A percentile compares a stretch with the other conserved stretches of the same genome.
phyloP scores from a whole-genome alignment of 139 green algal genomes.

The Tetradesmus lagerheimii region DNA sequence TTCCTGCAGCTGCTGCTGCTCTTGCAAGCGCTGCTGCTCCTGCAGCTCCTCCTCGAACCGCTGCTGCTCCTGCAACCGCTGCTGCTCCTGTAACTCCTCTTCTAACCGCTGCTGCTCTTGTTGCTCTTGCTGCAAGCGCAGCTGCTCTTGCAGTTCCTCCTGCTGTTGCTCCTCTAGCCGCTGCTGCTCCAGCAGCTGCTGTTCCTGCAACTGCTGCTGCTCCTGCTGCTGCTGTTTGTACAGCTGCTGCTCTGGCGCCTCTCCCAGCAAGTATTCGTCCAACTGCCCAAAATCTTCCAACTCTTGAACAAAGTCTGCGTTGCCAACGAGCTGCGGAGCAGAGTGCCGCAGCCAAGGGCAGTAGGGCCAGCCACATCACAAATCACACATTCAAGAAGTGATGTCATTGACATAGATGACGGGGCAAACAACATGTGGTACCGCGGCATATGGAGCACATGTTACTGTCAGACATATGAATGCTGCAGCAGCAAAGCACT shows the following conservation, averaged over 20 bases:
- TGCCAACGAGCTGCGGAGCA: slow-evolving; percentile 48
- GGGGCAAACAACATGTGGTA: no score
- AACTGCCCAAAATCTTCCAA: slow-evolving; percentile 66
- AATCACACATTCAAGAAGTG: background rate
- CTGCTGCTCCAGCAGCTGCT: background rate
- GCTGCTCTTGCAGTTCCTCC: background rate
- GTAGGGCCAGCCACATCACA: background rate
- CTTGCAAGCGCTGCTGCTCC: background rate
- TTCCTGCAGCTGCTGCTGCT: background rate
- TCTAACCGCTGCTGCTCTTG: background rate
- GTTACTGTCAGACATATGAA: no score
- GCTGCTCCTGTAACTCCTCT: background rate
- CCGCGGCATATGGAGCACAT: no score
- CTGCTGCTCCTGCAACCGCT: background rate
- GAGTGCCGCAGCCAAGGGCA: background rate
- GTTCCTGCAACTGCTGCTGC: background rate
- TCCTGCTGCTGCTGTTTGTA: background rate
- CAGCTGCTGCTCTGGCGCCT: background rate
- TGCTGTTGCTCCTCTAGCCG: background rate
- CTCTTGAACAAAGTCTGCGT: slow-evolving; percentile 54
- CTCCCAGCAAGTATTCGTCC: background rate
- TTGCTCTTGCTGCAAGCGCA: background rate
- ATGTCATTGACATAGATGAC: no score
- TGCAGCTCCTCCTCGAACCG: slow-evolving; percentile 34
- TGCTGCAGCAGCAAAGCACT: no score